Conservation (phyloP, 2,329 filamentous ascomycete species). For the Trichocomaceae sp. region DNA sequence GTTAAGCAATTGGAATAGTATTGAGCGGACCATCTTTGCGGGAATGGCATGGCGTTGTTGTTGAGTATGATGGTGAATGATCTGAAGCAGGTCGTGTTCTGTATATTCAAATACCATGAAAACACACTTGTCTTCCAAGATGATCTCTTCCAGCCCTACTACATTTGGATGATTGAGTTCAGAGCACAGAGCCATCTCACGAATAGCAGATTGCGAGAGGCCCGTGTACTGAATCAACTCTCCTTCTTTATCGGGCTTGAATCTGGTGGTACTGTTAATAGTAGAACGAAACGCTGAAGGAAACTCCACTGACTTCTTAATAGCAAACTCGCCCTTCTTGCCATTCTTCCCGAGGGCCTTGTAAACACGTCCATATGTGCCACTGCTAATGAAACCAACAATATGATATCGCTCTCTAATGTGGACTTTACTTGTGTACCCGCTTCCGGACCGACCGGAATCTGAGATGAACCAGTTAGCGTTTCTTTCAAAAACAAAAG, state of each 20-base stretch:
- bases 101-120: conserved; percentile 99
- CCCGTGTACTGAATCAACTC: conserved; percentile 92
- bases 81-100: conserved; percentile 93
- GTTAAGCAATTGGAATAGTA: conserved; percentile 92
- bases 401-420: conserved; percentile 93
- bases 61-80: conserved; percentile 95
- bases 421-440: conserved; percentile 66
- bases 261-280: conserved; percentile 37
- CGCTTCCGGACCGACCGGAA: conserved; percentile 38
- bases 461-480: conserved; percentile 29
- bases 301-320: conserved; percentile 69
- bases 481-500: conserved; percentile 7
- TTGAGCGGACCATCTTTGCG: conserved; percentile 80
- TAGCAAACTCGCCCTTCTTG: conserved; percentile 78
- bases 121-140: conserved; percentile 97
- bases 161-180: conserved; percentile 86
- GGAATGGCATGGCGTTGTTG: conserved; percentile 83
- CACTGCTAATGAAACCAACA: conserved; percentile 95
- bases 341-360: conserved; percentile 76
- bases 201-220: conserved; percentile 92
- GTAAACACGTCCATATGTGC: conserved; percentile 96
- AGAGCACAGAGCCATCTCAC: conserved; percentile 94
- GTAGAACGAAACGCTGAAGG: not conserved
- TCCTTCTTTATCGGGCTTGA: conserved; percentile 98
- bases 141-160: conserved; percentile 87